Evolutionary conservation across 768 basidiomycete genomes (phyloP).

Genomic region (Arthromyces matolae): DNA sequence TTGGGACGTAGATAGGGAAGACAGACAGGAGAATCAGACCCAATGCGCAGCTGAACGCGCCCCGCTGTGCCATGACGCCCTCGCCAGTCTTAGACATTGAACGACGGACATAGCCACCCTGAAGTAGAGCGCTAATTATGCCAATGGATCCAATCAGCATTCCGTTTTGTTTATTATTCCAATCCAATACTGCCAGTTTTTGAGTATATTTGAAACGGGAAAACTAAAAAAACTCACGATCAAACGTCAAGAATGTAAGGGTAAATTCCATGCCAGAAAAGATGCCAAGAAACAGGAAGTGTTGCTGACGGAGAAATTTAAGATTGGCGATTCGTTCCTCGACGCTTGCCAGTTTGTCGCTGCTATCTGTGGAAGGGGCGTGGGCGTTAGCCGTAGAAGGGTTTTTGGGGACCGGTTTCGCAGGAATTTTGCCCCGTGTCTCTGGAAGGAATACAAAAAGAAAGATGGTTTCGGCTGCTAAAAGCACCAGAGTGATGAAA

Average conservation of each 20-base stretch:
- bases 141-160: constrained; percentile 84
- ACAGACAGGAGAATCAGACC: constrained; percentile 70
- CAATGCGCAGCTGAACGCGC: constrained; percentile 67
- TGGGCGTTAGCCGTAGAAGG: too few species aligned
- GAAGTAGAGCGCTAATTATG: constrained; percentile 82
- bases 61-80: constrained; percentile 77
- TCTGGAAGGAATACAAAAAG: constrained; percentile 78
- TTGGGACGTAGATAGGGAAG: constrained; percentile 55
- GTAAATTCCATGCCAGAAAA: constrained; percentile 98
- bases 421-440: constrained; percentile 55
- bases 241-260: constrained; percentile 90
- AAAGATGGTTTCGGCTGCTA: constrained; percentile 78
- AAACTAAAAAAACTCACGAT: constrained; percentile 50
- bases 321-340: constrained; percentile 57
- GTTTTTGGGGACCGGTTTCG: too few species aligned
- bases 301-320: constrained; percentile 57
- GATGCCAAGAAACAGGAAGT: constrained; percentile 82
- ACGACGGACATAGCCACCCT: constrained; percentile 93
- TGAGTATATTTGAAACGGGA: constrained; percentile 1
- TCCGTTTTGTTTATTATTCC: constrained; percentile 88
- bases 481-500: constrained; percentile 70
- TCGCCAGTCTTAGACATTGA: constrained; percentile 73
- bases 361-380: too few species aligned
- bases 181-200: constrained; percentile 65
- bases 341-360: too few species aligned